These are phyloP conservation scores for Balamuthia mandrillaris DNA, from an alignment of 208 protist genomes.

Conservation along the genomic window DNA sequence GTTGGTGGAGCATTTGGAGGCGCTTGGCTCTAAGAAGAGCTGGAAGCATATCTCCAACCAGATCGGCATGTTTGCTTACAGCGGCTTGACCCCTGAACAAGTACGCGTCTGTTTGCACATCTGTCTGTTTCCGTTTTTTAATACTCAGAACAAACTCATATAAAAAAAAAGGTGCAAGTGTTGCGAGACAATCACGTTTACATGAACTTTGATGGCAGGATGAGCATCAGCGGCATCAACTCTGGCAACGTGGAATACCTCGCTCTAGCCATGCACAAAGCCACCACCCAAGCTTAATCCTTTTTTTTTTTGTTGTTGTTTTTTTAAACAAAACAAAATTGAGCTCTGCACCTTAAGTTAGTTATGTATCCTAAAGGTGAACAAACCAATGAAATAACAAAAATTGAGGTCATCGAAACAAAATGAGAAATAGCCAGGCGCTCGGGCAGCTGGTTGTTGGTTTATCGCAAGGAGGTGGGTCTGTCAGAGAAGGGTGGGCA, in stretches of 20 bases:
- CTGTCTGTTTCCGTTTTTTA: too few relatives aligned
- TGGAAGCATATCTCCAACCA: conserved; percentile 93
- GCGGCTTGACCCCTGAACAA: conserved; percentile 16
- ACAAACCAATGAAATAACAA: too few relatives aligned
- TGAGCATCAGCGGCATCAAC: conserved; percentile 81
- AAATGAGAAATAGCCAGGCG: too few relatives aligned
- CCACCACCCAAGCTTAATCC: too few relatives aligned
- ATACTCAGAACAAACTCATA: conserved; percentile 37
- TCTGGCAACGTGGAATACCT: conserved; percentile 74
- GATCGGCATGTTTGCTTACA: conserved; percentile 97
- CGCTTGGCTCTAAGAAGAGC: conserved; percentile 47
- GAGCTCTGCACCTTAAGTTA: too few relatives aligned
- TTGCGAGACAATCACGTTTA: conserved; percentile 77
- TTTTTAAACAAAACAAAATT: too few relatives aligned
- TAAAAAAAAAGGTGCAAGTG: conserved; percentile 51
- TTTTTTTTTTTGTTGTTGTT: too few relatives aligned
- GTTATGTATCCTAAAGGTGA: too few relatives aligned
- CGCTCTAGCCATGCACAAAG: conserved; percentile 74
- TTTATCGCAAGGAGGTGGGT: too few relatives aligned
- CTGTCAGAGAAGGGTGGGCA: too few relatives aligned
- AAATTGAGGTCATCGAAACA: too few relatives aligned
- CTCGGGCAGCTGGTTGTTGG: too few relatives aligned
- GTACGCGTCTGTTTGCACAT: not conserved
- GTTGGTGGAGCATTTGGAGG: conserved; percentile 1
- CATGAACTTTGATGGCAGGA: conserved; percentile 77